These are phyloP conservation scores for Parastagonospora avenae DNA, from an alignment of 2,329 filamentous ascomycete species.

Conservation along the genomic window DNA sequence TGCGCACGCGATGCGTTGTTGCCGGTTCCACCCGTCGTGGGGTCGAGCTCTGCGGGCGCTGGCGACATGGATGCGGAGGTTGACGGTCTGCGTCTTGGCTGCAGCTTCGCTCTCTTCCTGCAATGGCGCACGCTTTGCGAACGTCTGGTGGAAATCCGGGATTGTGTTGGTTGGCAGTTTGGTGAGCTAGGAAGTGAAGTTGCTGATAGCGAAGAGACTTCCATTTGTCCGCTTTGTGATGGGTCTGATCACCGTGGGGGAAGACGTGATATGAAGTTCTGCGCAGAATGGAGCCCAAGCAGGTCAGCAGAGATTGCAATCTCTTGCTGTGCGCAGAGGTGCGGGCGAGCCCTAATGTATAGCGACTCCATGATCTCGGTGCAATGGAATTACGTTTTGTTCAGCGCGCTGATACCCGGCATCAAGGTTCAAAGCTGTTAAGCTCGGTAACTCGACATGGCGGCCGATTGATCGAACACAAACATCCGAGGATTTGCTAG, in stretches of 20 bases:
- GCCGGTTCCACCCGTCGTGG: slow-evolving; percentile 41
- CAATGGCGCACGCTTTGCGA: slow-evolving; percentile 33
- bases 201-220: slow-evolving; percentile 35
- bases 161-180: slow-evolving; percentile 25
- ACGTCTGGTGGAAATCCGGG: slow-evolving; percentile 21
- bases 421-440: slow-evolving; percentile 19
- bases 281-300: slow-evolving; percentile 46
- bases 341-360: slow-evolving; percentile 13
- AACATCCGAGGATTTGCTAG: slow-evolving; percentile 29
- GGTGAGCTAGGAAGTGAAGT: slow-evolving; percentile 22
- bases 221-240: slow-evolving; percentile 46
- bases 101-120: slow-evolving; percentile 42
- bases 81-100: slow-evolving; percentile 40
- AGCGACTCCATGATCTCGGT: slow-evolving; percentile 24
- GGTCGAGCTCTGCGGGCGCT: slow-evolving; percentile 23
- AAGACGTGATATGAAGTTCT: slow-evolving; percentile 45
- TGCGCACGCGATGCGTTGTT: slow-evolving; percentile 21
- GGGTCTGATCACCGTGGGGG: slow-evolving; percentile 29
- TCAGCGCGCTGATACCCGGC: slow-evolving; percentile 17
- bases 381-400: slow-evolving; percentile 14
- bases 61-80: slow-evolving; percentile 38
- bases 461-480: slow-evolving; percentile 8
- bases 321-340: slow-evolving; percentile 6
- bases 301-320: slow-evolving; percentile 17
- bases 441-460: slow-evolving; percentile 42